Conservation (phyloP, 2,329 filamentous ascomycete genomes). For the Curvularia spicifera region DNA sequence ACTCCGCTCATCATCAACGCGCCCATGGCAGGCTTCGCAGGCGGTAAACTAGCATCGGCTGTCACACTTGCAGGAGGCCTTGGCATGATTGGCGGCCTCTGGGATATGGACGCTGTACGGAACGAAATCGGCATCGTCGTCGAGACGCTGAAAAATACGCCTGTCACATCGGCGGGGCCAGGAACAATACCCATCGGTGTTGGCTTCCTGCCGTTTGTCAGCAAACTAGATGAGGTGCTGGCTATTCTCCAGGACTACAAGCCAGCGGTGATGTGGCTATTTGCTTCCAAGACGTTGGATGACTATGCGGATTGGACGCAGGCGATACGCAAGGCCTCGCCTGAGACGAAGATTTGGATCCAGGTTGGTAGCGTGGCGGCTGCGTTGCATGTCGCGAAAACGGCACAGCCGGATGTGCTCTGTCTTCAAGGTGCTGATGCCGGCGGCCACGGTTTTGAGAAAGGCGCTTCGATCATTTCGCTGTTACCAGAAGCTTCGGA, state of each 20-base stretch:
- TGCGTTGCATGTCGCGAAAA: constrained; percentile 58
- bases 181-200: constrained; percentile 60
- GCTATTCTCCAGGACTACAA: constrained; percentile 60
- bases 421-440: constrained; percentile 71
- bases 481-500: constrained; percentile 65
- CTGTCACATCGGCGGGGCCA: constrained; percentile 8
- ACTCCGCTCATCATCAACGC: constrained; percentile 66
- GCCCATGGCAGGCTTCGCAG: constrained; percentile 71
- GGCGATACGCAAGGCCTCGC: constrained; percentile 43
- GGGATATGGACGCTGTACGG: constrained; percentile 41
- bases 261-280: constrained; percentile 70
- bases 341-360: constrained; percentile 60
- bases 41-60: constrained; percentile 62
- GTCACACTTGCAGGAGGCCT: constrained; percentile 62
- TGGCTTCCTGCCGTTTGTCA: constrained; percentile 64
- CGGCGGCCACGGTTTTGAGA: constrained; percentile 67
- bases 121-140: constrained; percentile 38
- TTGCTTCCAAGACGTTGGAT: constrained; percentile 60
- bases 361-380: constrained; percentile 67
- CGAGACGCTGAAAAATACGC: constrained; percentile 21
- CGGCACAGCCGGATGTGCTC: constrained; percentile 62
- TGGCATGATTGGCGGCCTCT: constrained; percentile 52
- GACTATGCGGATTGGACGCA: constrained; percentile 47
- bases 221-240: constrained; percentile 54
- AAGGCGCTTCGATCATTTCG: constrained; percentile 62